Conservation (phyloP, 352 stramenopile genomes). For the Poterioochromonas sp. region DNA sequence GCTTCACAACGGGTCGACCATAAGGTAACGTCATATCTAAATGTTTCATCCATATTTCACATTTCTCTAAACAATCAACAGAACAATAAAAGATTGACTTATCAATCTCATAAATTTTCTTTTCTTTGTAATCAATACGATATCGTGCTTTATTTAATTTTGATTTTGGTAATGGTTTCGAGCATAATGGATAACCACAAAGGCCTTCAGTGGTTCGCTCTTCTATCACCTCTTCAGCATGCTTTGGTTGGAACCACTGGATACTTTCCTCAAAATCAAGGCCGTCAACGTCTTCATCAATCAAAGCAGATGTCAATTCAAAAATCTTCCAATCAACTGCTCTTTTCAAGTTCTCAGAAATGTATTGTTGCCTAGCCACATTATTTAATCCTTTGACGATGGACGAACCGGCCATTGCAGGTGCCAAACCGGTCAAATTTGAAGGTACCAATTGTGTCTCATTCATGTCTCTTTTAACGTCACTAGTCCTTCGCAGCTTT, state of each 20-base stretch:
- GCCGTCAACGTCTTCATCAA: background rate
- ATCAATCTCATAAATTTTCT: constrained; percentile 24
- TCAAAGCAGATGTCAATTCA: constrained; percentile 7
- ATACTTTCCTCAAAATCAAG: background rate
- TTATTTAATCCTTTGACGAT: too few species aligned
- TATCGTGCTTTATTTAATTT: background rate
- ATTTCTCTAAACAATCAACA: background rate
- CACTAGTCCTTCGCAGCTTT: too few species aligned
- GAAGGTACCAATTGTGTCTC: too few species aligned
- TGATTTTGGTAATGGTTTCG: background rate
- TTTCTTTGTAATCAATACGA: background rate
- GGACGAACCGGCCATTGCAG: too few species aligned
- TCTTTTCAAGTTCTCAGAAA: too few species aligned
- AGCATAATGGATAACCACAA: constrained; percentile 27
- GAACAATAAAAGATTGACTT: constrained; percentile 4
- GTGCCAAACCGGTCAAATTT: too few species aligned
- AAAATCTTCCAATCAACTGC: constrained; percentile 33
- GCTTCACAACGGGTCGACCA: background rate
- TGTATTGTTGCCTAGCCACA: too few species aligned
- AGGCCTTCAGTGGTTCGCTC: background rate
- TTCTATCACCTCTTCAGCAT: constrained; percentile 12
- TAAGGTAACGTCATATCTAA: constrained; percentile 14
- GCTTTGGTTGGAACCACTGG: background rate
- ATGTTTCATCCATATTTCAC: background rate
- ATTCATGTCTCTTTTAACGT: too few species aligned